Evolutionary conservation across 2,329 filamentous ascomycete species (phyloP), one percentile per base, ranked within the genome.

Genomic region (Venturia nashicola): DNA sequence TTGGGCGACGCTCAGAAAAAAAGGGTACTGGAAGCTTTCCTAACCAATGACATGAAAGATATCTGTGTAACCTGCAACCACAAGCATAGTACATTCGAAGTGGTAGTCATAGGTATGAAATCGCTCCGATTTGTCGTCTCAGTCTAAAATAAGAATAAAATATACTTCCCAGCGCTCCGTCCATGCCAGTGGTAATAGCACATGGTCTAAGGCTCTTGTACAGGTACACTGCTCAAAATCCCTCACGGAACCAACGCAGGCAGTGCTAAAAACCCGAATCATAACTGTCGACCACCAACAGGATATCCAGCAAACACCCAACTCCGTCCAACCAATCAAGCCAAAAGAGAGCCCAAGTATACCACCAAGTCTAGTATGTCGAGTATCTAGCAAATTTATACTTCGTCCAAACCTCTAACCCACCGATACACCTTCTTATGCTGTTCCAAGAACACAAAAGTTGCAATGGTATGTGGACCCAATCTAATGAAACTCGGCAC

Each of bases 401-500:
- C 46, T 2, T 23, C 20, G 20, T 60, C 59, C 5, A 34, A 27
- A 43, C n/a, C 32, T 65, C 59, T 18, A 65, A 20, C 34, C 64
- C 68, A 43, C 82, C 79, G 81, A 76, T 91, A 95, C 34, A 86
- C 74, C 75, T 87, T 90, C 78, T 92, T 91, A 75, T 96, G 91
- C 73, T 90, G 86, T 74, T 96, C 91, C 71, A 96, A 74, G 74
- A 94, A 92, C 71, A 96, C 73, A 74, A 96, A 92, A 43, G 90
- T 96, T 69, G 88, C 87, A 66, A 96, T 89, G 8, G 90, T 96
- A 78, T 96, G 91, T 43, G 85, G 85, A 2, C 85, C 85, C 23
- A 87, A 73, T 8, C 85, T 79, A 64, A 87, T 84, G 68, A 87
- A 87, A 71, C 84, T 86, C n/a, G 91, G 91, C 59, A 92, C 85